Percentiles rank a stretch among this genome's conserved stretches.
Evolutionary conservation across 2,329 filamentous ascomycete genomes (phyloP).

Genomic region (Phyllosticta citrichinensis): DNA sequence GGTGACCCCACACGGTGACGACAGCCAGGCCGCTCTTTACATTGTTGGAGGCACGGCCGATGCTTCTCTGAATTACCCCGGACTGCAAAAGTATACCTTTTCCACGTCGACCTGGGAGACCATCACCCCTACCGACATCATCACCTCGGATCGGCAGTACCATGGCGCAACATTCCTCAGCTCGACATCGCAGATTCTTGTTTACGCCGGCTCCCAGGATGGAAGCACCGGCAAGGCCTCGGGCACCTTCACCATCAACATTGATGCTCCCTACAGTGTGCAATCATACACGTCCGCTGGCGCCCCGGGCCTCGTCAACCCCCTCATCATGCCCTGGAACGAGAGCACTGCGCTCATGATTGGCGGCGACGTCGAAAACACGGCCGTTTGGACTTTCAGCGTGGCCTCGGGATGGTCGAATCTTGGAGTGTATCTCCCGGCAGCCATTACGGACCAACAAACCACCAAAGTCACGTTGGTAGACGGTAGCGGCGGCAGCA

Average conservation of each 20-base stretch:
- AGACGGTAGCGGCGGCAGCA: conserved; percentile 65
- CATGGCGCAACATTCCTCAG: conserved; percentile 71
- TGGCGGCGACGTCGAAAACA: conserved; percentile 59
- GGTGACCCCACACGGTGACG: conserved; percentile 48
- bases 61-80: conserved; percentile 47
- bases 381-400: conserved; percentile 63
- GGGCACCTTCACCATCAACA: conserved; percentile 65
- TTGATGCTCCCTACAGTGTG: conserved; percentile 54
- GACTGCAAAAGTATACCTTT: conserved; percentile 62
- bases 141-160: conserved; percentile 55
- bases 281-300: conserved; percentile 48
- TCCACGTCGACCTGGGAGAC: conserved; percentile 48
- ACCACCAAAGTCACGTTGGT: conserved; percentile 55
- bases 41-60: conserved; percentile 60
- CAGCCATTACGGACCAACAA: conserved; percentile 49
- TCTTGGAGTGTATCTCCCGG: conserved; percentile 53
- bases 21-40: conserved; percentile 56
- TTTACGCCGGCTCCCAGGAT: conserved; percentile 68
- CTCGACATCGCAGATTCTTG: conserved; percentile 58
- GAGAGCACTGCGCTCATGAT: conserved; percentile 61
- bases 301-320: conserved; percentile 50
- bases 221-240: conserved; percentile 47
- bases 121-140: conserved; percentile 38
- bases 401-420: conserved; percentile 54
- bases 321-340: conserved; percentile 67